Base-by-base conservation (phyloP, 192 early-diverging fungal species). In the Gonapodya sp. region DNA sequence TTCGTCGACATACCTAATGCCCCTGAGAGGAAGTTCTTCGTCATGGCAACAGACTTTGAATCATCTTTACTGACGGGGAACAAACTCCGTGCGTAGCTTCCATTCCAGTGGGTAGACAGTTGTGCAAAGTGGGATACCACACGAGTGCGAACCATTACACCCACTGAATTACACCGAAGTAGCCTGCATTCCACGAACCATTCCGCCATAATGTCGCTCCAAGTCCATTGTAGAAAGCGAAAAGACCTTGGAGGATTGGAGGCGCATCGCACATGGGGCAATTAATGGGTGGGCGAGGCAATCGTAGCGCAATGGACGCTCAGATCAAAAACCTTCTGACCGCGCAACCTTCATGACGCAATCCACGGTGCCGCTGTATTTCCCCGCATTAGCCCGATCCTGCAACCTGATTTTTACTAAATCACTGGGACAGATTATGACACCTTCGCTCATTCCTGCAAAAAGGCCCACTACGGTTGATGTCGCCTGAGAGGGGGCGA, bases 101-200 rank as follows among this genome's bases (percentile, higher is more conserved):
- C n/a, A n/a, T n/a, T n/a, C n/a, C n/a, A n/a, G n/a, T n/a, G n/a
- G n/a, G n/a, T n/a, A n/a, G n/a, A n/a, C n/a, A n/a, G n/a, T n/a
- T n/a, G n/a, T n/a, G n/a, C n/a, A n/a, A n/a, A n/a, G n/a, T n/a
- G n/a, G n/a, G n/a, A n/a, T n/a, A n/a, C n/a, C n/a, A n/a, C n/a
- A n/a, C n/a, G n/a, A n/a, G 46, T 24, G 8, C 46, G 8, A 64
- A 16, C 46, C 8, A 16, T 64, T 24, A 8, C 46, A 77, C 75
- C 8, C 31, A 77, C 75, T 77, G 34, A 34, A 77, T 77, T 16
- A 34, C 18, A 16, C 75, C 75, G 31, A 77, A 77, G 75, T 32
- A 77, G 2, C 75, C 75, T 8, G 75, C 75, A 34, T 77, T 77
- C 75, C 75, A 77, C 30, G 34, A 18, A 33, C 75, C 75, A 34